A percentile compares a stretch with the other conserved stretches of the same genome.
phyloP scores from a whole-genome alignment of 2,329 filamentous ascomycete species.

The Penicillium nordicum region DNA sequence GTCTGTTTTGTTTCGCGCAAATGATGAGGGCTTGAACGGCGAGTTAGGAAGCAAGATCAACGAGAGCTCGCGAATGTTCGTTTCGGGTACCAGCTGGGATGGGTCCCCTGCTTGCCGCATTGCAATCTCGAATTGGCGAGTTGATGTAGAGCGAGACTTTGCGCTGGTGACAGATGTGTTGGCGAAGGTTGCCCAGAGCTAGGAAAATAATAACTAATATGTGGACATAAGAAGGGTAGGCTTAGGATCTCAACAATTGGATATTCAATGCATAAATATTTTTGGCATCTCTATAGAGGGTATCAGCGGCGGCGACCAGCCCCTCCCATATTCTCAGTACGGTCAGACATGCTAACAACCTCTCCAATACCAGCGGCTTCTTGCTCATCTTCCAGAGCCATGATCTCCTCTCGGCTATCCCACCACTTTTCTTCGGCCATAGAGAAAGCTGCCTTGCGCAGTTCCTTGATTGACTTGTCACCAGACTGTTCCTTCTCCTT shows the following conservation, averaged over 20 bases:
- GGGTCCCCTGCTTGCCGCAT: constrained; percentile 73
- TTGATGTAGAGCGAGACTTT: constrained; percentile 65
- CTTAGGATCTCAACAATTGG: not conserved
- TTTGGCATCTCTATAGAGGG: not conserved
- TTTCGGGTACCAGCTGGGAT: constrained; percentile 76
- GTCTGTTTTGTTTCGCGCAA: constrained; percentile 74
- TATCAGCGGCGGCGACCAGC: constrained; percentile 45
- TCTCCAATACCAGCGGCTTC: constrained; percentile 93
- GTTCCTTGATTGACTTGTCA: constrained; percentile 75
- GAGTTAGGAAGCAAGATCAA: constrained; percentile 72
- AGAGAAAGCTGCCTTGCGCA: constrained; percentile 86
- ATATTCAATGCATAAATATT: not conserved
- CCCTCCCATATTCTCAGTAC: constrained; percentile 52
- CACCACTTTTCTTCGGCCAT: constrained; percentile 97
- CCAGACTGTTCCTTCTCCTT: constrained; percentile 59
- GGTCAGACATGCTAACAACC: constrained; percentile 81
- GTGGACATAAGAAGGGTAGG: not conserved
- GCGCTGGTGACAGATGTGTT: constrained; percentile 63
- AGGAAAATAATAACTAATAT: not conserved
- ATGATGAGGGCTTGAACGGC: constrained; percentile 60
- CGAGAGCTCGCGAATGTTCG: constrained; percentile 68
- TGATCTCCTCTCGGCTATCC: constrained; percentile 94
- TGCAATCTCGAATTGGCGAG: constrained; percentile 81
- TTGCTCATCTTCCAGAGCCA: constrained; percentile 88
- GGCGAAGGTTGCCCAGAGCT: constrained; percentile 42